Conservation (phyloP, 345 rosid genomes). For the Eucalyptus regnans region DNA sequence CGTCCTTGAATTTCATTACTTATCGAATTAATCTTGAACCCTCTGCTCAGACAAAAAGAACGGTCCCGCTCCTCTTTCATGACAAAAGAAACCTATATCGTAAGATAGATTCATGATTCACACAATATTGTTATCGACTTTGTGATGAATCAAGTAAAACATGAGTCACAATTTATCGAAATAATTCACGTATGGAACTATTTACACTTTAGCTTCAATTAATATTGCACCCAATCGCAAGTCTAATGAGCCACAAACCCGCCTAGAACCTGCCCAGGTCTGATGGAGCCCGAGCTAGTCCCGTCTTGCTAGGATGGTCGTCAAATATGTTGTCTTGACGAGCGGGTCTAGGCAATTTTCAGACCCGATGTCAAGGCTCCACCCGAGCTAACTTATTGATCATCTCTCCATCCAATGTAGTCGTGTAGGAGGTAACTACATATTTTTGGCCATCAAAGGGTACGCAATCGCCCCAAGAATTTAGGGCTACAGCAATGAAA, state of each 20-base stretch:
- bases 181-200: neutral
- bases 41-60: neutral
- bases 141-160: neutral
- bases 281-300: neutral
- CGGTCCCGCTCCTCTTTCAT: too few species aligned
- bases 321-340: neutral
- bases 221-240: neutral
- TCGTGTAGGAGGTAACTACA: too few species aligned
- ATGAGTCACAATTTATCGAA: fast-evolving
- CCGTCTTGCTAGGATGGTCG: neutral
- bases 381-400: too few species aligned
- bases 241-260: neutral
- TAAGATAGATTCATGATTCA: neutral
- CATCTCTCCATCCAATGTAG: too few species aligned
- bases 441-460: too few species aligned
- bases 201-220: neutral
- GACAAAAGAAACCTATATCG: fast-evolving
- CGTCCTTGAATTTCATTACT: neutral
- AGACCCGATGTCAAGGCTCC: too few species aligned
- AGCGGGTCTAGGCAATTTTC: too few species aligned
- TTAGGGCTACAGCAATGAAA: too few species aligned
- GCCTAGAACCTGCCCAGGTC: neutral
- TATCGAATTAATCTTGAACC: neutral
- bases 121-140: neutral
- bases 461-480: too few species aligned